A percentile compares a stretch with the other conserved stretches of the same genome.
Conservation (phyloP, 2,329 filamentous ascomycete species). For the Aspergillus persii region DNA sequence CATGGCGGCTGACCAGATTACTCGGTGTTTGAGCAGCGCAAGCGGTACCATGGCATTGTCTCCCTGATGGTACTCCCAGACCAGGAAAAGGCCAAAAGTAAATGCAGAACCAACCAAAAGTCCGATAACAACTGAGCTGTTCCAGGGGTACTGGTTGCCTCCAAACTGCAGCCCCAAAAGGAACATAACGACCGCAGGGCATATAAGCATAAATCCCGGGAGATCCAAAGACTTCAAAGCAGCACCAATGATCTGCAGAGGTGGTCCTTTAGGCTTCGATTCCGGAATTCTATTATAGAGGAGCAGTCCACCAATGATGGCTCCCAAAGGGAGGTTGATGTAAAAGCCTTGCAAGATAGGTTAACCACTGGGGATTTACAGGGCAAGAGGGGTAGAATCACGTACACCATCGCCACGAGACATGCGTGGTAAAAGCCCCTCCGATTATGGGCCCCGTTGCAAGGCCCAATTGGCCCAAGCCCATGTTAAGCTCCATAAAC, state of each 20-base stretch:
- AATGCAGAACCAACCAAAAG: neutral
- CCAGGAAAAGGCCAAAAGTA: conserved; percentile 15
- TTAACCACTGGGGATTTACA: neutral
- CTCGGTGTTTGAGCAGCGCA: conserved; percentile 28
- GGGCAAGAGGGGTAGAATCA: neutral
- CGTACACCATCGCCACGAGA: conserved; percentile 37
- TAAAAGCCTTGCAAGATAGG: conserved; percentile 26
- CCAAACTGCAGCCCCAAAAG: conserved; percentile 41
- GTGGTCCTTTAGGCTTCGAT: conserved; percentile 16
- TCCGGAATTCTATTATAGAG: conserved; percentile 30
- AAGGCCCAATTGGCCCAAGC: conserved; percentile 5
- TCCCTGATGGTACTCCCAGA: conserved; percentile 36
- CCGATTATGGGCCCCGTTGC: conserved; percentile 33
- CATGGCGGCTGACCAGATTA: conserved; percentile 30
- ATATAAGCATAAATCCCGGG: conserved; percentile 34
- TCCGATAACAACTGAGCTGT: neutral
- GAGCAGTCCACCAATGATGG: conserved; percentile 24
- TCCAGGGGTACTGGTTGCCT: conserved; percentile 12
- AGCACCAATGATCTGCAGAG: conserved; percentile 19
- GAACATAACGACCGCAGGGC: conserved; percentile 33
- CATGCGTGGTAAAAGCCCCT: conserved; percentile 34
- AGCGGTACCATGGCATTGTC: conserved; percentile 41
- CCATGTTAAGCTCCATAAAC: conserved; percentile 21
- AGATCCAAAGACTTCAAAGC: conserved; percentile 27
- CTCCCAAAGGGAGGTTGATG: conserved; percentile 38